Evolutionary conservation across 345 rosid species (phyloP).

Genomic region (Arabidopsis arenosa): DNA sequence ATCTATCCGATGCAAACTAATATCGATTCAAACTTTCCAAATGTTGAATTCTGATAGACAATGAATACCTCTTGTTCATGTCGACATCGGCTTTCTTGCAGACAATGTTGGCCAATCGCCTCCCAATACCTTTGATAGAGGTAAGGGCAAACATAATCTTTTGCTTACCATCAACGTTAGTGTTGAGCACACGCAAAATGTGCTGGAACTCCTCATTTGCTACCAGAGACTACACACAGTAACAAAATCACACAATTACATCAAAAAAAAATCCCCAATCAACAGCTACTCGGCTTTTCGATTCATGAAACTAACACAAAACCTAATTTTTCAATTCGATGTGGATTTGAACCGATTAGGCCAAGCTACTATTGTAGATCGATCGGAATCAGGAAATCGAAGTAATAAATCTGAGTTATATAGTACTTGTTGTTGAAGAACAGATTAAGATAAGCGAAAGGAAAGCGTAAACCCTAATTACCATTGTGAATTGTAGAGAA

Average conservation of each 20-base stretch:
- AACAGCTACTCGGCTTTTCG: not conserved
- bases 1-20: not conserved
- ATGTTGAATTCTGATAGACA: not conserved
- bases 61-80: conserved; percentile 83
- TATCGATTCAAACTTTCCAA: not conserved
- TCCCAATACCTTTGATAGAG: conserved; percentile 91
- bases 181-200: conserved; percentile 92
- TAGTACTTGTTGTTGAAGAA: not conserved
- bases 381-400: not conserved
- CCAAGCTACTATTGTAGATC: not conserved
- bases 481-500: conserved; percentile 17
- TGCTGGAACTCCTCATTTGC: conserved; percentile 93
- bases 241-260: not conserved
- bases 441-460: not conserved
- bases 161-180: conserved; percentile 91
- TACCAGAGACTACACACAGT: conserved; percentile 66
- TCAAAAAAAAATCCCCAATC: not conserved
- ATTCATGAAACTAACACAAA: not conserved
- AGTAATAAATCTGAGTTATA: not conserved
- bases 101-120: conserved; percentile 86
- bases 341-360: not conserved
- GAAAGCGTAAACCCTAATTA: not conserved
- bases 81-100: conserved; percentile 98
- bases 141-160: conserved; percentile 93
- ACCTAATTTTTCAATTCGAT: not conserved